Conservation (phyloP, 768 basidiomycete genomes). For the Guyanaporus albipodus region DNA sequence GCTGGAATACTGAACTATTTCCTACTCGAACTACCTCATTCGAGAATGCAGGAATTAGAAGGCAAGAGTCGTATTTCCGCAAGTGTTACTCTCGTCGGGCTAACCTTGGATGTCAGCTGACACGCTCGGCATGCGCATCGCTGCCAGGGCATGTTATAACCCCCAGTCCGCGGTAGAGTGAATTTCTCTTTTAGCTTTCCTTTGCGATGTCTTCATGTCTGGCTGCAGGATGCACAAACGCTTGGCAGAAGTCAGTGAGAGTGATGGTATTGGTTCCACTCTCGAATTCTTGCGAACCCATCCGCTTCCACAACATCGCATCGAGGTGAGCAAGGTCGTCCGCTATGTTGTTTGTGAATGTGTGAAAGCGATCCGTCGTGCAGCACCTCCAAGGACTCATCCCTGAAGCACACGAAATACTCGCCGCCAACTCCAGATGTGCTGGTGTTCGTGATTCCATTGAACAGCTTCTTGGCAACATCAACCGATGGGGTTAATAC, state of each 20-base stretch:
- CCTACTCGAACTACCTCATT: constrained; percentile 75
- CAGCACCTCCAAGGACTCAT: constrained; percentile 53
- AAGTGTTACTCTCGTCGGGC: neutral
- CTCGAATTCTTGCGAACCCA: constrained; percentile 77
- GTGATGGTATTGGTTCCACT: constrained; percentile 21
- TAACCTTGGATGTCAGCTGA: constrained; percentile 54
- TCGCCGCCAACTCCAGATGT: constrained; percentile 56
- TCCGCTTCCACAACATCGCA: constrained; percentile 67
- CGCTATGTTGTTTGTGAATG: neutral
- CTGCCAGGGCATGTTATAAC: constrained; percentile 83
- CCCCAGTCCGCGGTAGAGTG: constrained; percentile 73
- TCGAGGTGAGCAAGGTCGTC: constrained; percentile 48
- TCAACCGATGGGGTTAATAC: constrained; percentile 14
- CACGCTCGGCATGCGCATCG: constrained; percentile 75
- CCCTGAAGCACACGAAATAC: constrained; percentile 53
- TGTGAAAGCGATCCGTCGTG: neutral
- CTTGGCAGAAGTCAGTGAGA: constrained; percentile 54
- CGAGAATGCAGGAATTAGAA: constrained; percentile 77
- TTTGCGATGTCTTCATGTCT: neutral
- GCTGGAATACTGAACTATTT: constrained; percentile 44
- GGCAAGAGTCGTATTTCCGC: constrained; percentile 37
- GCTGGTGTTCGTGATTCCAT: constrained; percentile 35
- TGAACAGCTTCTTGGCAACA: constrained; percentile 18
- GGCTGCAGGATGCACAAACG: constrained; percentile 63
- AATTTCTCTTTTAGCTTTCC: neutral